A percentile compares a stretch with the other conserved stretches of the same genome.
These are phyloP conservation scores for Termitomyces titanicus DNA, from an alignment of 768 basidiomycete species.

Conservation along the genomic window DNA sequence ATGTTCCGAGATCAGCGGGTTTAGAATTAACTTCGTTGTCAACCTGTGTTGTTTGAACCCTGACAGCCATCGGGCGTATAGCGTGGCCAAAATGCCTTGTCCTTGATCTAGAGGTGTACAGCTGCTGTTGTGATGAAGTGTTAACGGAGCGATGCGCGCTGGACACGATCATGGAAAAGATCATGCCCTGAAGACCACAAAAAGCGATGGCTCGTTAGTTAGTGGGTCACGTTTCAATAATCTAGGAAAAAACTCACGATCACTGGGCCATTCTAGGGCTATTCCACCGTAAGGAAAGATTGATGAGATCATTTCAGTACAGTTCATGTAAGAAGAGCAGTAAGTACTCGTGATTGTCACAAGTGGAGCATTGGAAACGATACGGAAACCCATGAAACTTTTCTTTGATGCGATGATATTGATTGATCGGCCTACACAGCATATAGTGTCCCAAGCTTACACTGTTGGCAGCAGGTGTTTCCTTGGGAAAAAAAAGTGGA, in stretches of 20 bases:
- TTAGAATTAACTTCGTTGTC: conserved; percentile 9
- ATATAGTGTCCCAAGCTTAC: too few species aligned
- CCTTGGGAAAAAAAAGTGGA: too few species aligned
- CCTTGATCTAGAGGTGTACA: conserved; percentile 3
- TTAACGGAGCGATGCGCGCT: conserved; percentile 15
- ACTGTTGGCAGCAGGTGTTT: too few species aligned
- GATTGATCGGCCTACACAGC: too few species aligned
- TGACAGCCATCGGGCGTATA: conserved; percentile 15
- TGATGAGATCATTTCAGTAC: conserved; percentile 6
- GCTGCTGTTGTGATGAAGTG: background rate
- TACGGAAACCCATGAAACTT: too few species aligned
- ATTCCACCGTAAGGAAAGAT: too few species aligned
- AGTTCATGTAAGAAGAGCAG: background rate
- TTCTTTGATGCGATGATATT: too few species aligned
- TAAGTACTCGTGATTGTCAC: conserved; percentile 16
- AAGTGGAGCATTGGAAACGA: too few species aligned
- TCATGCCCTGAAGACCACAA: conserved; percentile 16
- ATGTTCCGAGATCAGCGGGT: conserved; percentile 9
- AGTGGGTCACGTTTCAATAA: background rate
- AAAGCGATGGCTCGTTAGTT: background rate
- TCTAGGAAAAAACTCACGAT: conserved; percentile 12
- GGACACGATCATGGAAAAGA: conserved; percentile 21
- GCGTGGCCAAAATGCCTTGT: conserved; percentile 11
- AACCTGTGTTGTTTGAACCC: conserved; percentile 17
- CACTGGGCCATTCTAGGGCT: conserved; percentile 18